phyloP scores from a whole-genome alignment of 108 stramenopile genomes.

The Discostella stelligeroides region DNA sequence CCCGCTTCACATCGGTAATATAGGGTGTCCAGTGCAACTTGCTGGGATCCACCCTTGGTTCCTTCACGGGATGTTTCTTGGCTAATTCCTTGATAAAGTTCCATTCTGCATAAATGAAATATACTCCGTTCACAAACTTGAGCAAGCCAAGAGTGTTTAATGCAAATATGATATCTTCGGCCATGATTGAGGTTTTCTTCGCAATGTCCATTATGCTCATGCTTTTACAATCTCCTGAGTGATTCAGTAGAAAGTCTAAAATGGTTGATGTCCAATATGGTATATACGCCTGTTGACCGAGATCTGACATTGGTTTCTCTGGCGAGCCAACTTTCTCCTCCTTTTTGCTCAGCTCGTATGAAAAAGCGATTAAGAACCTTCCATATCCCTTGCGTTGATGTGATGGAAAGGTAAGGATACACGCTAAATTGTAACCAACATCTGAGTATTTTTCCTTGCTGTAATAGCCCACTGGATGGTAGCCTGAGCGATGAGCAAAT shows the following conservation, averaged over 20 bases:
- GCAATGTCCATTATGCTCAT: slow-evolving; percentile 92
- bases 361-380: slow-evolving; percentile 96
- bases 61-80: slow-evolving; percentile 94
- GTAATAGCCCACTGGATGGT: slow-evolving; percentile 96
- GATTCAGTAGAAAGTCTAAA: slow-evolving; percentile 81
- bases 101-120: slow-evolving; percentile 89
- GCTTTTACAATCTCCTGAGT: slow-evolving; percentile 58
- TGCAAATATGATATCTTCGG: slow-evolving; percentile 96
- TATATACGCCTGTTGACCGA: slow-evolving; percentile 96
- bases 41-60: slow-evolving; percentile 87
- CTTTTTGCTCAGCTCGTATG: slow-evolving; percentile 96
- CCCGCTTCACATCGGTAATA: slow-evolving; percentile 92
- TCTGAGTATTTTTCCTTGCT: slow-evolving; percentile 99
- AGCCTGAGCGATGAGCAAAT: slow-evolving; percentile 43
- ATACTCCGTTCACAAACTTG: slow-evolving; percentile 90
- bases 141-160: slow-evolving; percentile 91
- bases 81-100: slow-evolving; percentile 73
- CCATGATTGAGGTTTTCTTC: slow-evolving; percentile 93
- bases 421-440: slow-evolving; percentile 99
- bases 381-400: slow-evolving; percentile 99
- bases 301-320: slow-evolving; percentile 98
- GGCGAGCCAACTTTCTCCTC: slow-evolving; percentile 97
- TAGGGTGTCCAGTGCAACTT: slow-evolving; percentile 98
- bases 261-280: slow-evolving; percentile 93
- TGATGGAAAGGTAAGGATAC: slow-evolving; percentile 98